phyloP scores from a whole-genome alignment of 331 rosid genomes.

The Ulmus americana region DNA sequence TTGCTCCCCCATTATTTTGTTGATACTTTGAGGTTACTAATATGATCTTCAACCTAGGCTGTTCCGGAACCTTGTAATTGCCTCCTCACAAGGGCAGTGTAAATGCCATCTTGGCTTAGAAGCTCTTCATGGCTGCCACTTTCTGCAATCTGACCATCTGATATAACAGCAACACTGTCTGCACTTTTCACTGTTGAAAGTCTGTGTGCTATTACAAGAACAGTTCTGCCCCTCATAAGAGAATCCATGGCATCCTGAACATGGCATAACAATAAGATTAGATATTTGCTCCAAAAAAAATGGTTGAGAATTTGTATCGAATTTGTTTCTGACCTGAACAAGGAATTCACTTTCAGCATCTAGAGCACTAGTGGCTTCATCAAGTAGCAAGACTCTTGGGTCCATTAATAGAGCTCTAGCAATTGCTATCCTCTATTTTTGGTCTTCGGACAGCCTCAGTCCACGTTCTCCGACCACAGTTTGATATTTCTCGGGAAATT shows the following conservation, averaged over 20 bases:
- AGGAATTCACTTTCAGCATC: slow-evolving; percentile 87
- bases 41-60: neutral
- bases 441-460: slow-evolving; percentile 74
- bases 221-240: slow-evolving; percentile 75
- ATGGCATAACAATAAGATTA: neutral
- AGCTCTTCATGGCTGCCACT: slow-evolving; percentile 79
- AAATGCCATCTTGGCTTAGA: slow-evolving; percentile 53
- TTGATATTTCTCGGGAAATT: slow-evolving; percentile 64
- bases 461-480: slow-evolving; percentile 81
- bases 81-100: slow-evolving; percentile 54
- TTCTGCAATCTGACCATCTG: slow-evolving; percentile 71
- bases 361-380: slow-evolving; percentile 88
- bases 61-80: slow-evolving; percentile 13
- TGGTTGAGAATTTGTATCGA: neutral
- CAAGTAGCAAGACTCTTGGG: slow-evolving; percentile 66
- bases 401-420: slow-evolving; percentile 78
- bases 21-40: too few relatives aligned
- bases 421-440: slow-evolving; percentile 80
- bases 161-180: slow-evolving; percentile 56
- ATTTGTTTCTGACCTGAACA: slow-evolving; percentile 44
- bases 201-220: slow-evolving; percentile 79
- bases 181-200: slow-evolving; percentile 77
- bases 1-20: neutral
- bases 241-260: slow-evolving; percentile 82
- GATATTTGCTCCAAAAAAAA: neutral